Evolutionary conservation across 2,329 filamentous ascomycete species (phyloP).

Genomic region (Colletotrichum chrysophilum): DNA sequence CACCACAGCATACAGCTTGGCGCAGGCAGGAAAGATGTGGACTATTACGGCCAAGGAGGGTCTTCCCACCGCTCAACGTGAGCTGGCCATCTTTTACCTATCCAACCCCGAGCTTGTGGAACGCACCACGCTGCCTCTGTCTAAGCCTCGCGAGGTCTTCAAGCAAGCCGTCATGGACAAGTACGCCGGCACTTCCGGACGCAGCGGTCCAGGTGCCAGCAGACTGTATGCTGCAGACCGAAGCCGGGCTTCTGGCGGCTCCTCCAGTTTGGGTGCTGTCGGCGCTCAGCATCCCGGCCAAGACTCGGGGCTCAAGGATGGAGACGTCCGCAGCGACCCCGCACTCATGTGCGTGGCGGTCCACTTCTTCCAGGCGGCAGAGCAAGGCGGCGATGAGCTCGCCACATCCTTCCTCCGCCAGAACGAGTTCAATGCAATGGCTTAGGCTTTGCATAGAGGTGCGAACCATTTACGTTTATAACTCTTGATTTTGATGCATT

Average conservation of each 20-base stretch:
- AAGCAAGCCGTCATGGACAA: slow-evolving; percentile 84
- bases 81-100: slow-evolving; percentile 91
- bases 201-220: slow-evolving; percentile 15
- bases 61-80: slow-evolving; percentile 84
- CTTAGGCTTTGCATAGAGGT: not conserved
- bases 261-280: slow-evolving; percentile 21
- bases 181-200: slow-evolving; percentile 48
- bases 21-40: slow-evolving; percentile 87
- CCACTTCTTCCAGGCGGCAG: slow-evolving; percentile 96
- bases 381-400: slow-evolving; percentile 83
- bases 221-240: slow-evolving; percentile 24
- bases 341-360: slow-evolving; percentile 92
- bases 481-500: not conserved
- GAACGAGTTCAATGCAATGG: slow-evolving; percentile 40
- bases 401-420: slow-evolving; percentile 84
- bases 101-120: slow-evolving; percentile 87
- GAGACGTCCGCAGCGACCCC: slow-evolving; percentile 73
- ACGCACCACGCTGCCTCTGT: slow-evolving; percentile 82
- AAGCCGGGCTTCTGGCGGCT: slow-evolving; percentile 5
- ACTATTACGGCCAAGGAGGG: slow-evolving; percentile 94
- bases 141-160: slow-evolving; percentile 86
- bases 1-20: slow-evolving; percentile 70
- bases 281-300: slow-evolving; percentile 33
- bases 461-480: not conserved
- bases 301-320: slow-evolving; percentile 39